Base-by-base conservation (phyloP, 345 rosid genomes). In the Populus nigra region DNA sequence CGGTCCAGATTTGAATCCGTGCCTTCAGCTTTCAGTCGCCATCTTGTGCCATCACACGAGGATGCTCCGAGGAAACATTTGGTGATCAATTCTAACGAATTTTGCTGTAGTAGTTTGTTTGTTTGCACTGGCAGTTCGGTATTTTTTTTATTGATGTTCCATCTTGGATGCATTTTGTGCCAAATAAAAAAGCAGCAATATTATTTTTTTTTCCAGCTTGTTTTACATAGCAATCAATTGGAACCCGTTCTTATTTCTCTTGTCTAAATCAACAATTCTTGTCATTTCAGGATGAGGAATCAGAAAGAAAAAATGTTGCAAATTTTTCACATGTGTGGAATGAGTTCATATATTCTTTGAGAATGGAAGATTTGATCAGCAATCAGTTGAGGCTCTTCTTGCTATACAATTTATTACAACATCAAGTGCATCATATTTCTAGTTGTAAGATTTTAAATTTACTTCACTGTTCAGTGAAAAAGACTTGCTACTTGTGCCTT, bases 281-380 rank as follows among this genome's bases (percentile, higher is more conserved):
- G 71, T 72, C 49, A 61, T 87, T 78, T 78, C 91, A 96, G 99
- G 91, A 85, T 33, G 89, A 89, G 49, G 8, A 76, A 1, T 76
- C 47, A 25, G 86, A 85, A 81, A 84, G 86, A 72, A 84, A 78
- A 81, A 87, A 88, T 79, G 86, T 89, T 82, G 89, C 88, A n/a
- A 86, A 84, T 75, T 96, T 96, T 85, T 89, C 98, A 75, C 88
- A 79, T 68, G 90, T 96, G 84, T 96, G 99, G 99, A 96, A 96
- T 80, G 80, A 85, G 86, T 93, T 96, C 88, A 91, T 96, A 81
- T 0, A 78, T 68, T 84, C 92, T 77, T 90, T 96, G 98, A 92
- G 99, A 83, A 55, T 27, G 39, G 97, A 96, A 81, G 99, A 96
- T 87, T 84, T 94, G 77, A 91, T 96, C 84, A 91, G 86, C 83